These are phyloP conservation scores for Sphagnum magellanicum DNA, from an alignment of 228 moss, liverwort and hornwort genomes.

Conservation along the genomic window DNA sequence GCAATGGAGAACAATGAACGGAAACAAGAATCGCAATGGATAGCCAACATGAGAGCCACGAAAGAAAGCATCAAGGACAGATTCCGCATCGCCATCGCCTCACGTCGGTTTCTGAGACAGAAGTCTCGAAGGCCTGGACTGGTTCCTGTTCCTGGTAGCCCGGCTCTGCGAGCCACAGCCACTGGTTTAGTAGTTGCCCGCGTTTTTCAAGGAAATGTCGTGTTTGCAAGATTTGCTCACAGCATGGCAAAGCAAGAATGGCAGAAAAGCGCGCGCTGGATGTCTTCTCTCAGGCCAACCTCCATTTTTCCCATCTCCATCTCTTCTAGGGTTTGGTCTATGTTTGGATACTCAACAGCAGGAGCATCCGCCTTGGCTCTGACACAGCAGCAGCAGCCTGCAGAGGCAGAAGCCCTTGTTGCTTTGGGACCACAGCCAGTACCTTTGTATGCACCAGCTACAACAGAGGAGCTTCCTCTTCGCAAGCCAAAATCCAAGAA, in stretches of 20 bases:
- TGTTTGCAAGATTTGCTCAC: constrained; percentile 62
- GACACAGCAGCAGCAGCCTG: constrained; percentile 25
- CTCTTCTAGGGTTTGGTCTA: constrained; percentile 47
- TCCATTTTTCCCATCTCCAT: constrained; percentile 15
- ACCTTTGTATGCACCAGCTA: constrained; percentile 18
- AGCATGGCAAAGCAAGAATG: constrained; percentile 74
- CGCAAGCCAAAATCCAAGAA: constrained; percentile 20
- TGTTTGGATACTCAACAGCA: constrained; percentile 53
- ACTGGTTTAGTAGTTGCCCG: constrained; percentile 86
- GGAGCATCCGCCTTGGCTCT: constrained; percentile 24
- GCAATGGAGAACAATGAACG: constrained; percentile 24
- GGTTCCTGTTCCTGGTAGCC: constrained; percentile 30
- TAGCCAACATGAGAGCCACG: constrained; percentile 65
- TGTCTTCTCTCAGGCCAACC: constrained; percentile 24
- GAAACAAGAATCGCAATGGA: constrained; percentile 34
- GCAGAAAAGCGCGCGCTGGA: constrained; percentile 63
- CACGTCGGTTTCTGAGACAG: constrained; percentile 36
- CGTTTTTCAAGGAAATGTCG: constrained; percentile 86
- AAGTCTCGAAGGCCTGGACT: constrained; percentile 55
- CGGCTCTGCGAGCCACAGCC: constrained; percentile 71
- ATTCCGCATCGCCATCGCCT: constrained; percentile 59
- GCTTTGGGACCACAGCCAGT: constrained; percentile 18
- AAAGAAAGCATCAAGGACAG: constrained; percentile 68
- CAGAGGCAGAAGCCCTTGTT: constrained; percentile 46
- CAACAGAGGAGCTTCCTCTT: constrained; percentile 15